These are phyloP conservation scores for Rhodotorula sp. DNA, from an alignment of 1,284 basidiomycete species.

Conservation along the genomic window DNA sequence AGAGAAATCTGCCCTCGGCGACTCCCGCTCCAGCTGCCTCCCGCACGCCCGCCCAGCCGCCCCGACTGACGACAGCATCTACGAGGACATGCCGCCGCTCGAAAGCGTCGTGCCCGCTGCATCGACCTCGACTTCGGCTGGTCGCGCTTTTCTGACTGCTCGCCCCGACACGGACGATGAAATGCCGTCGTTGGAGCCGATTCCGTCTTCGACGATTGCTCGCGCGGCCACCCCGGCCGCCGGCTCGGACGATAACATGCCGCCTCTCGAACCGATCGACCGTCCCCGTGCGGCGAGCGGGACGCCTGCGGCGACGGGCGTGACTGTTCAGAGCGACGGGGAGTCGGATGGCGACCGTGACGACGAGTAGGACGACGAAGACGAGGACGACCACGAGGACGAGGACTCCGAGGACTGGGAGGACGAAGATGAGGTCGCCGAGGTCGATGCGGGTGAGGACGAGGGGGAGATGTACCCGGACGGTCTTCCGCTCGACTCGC, in stretches of 20 bases:
- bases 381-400: background rate
- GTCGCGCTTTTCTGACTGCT: too few relatives aligned
- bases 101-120: background rate
- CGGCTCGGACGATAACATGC: slow-evolving; percentile 8
- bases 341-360: background rate
- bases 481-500: slow-evolving; percentile 36
- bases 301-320: background rate
- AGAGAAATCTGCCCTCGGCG: background rate
- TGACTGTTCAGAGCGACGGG: background rate
- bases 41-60: background rate
- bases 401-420: background rate
- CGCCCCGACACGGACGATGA: background rate
- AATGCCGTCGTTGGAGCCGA: slow-evolving; percentile 5
- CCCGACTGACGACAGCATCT: background rate
- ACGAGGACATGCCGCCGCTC: slow-evolving; percentile 14
- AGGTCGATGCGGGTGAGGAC: slow-evolving; percentile 7
- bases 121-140: background rate
- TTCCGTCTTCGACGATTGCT: background rate
- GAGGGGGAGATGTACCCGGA: slow-evolving; percentile 28
- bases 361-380: background rate
- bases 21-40: background rate
- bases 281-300: background rate
- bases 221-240: background rate
- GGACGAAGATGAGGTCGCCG: slow-evolving; percentile 10
- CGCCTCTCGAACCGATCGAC: slow-evolving; percentile 13